A percentile compares a stretch with the other conserved stretches of the same genome.
Evolutionary conservation across 805 yeast species (phyloP).

Genomic region (Wickerhamiella cacticola): DNA sequence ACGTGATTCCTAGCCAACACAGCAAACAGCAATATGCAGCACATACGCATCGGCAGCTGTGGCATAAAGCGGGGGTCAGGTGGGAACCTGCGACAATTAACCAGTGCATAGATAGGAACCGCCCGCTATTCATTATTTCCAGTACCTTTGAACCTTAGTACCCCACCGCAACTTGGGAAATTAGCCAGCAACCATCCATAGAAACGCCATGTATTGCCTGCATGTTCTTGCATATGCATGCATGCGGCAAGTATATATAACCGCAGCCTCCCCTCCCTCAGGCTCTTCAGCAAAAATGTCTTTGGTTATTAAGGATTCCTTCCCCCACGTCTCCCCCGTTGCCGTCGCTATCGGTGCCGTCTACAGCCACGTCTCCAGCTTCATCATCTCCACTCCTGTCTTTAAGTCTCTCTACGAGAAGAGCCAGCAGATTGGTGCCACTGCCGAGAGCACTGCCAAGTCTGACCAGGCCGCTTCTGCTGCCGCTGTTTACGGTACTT

Average conservation of each 20-base stretch:
- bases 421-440: constrained; percentile 24
- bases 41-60: too few relatives aligned
- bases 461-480: constrained; percentile 32
- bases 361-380: constrained; percentile 29
- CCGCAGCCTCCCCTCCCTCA: not conserved
- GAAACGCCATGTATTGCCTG: not conserved
- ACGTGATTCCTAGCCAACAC: constrained; percentile 2
- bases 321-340: constrained; percentile 22
- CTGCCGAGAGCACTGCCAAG: constrained; percentile 29
- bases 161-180: not conserved
- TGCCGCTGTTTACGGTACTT: constrained; percentile 27
- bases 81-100: too few relatives aligned
- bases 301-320: constrained; percentile 19
- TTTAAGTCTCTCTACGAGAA: constrained; percentile 31
- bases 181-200: not conserved
- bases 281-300: constrained; percentile 15
- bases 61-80: too few relatives aligned
- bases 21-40: constrained; percentile 11
- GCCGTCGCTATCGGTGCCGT: constrained; percentile 33
- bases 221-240: constrained; percentile 8
- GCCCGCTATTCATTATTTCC: too few relatives aligned
- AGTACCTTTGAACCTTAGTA: not conserved
- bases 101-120: too few relatives aligned
- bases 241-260: constrained; percentile 4
- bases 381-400: constrained; percentile 30